phyloP scores from a whole-genome alignment of 106 monocot genomes.

The Allium cepa region DNA sequence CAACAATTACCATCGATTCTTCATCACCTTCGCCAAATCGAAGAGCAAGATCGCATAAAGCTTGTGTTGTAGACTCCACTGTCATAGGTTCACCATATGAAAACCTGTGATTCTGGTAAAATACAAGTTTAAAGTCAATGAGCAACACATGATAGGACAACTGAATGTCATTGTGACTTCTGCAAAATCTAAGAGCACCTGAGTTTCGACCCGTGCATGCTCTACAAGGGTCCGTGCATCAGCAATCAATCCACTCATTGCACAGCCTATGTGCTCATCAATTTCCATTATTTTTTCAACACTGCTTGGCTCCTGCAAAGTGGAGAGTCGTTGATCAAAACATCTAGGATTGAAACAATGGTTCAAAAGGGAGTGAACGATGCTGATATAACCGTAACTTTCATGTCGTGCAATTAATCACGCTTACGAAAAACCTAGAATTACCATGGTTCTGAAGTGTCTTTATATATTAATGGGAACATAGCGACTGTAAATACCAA shows the following conservation, averaged over 20 bases:
- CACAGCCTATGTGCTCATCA: constrained; percentile 69
- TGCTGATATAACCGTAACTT: too few species aligned
- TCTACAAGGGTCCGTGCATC: constrained; percentile 69
- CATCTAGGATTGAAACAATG: not conserved
- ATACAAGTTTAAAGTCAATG: constrained; percentile 5
- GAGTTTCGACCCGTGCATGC: constrained; percentile 71
- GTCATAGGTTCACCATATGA: constrained; percentile 69
- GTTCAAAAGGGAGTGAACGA: too few species aligned
- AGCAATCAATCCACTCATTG: constrained; percentile 70
- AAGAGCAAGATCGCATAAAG: constrained; percentile 66
- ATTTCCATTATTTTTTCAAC: constrained; percentile 81
- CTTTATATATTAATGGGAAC: too few species aligned
- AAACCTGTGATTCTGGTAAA: constrained; percentile 54
- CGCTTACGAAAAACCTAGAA: too few species aligned
- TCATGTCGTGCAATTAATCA: too few species aligned
- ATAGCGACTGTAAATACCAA: too few species aligned
- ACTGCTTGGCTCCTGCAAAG: constrained; percentile 54
- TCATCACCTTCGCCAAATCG: constrained; percentile 75
- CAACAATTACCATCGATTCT: constrained; percentile 45
- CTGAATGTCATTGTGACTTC: not conserved
- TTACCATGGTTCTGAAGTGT: too few species aligned
- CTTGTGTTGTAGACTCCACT: constrained; percentile 62
- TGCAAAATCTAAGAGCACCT: constrained; percentile 22
- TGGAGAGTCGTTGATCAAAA: not conserved
- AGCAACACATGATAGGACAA: not conserved